Base-by-base conservation (phyloP, 768 basidiomycete genomes). In the Termitomyces sp. region DNA sequence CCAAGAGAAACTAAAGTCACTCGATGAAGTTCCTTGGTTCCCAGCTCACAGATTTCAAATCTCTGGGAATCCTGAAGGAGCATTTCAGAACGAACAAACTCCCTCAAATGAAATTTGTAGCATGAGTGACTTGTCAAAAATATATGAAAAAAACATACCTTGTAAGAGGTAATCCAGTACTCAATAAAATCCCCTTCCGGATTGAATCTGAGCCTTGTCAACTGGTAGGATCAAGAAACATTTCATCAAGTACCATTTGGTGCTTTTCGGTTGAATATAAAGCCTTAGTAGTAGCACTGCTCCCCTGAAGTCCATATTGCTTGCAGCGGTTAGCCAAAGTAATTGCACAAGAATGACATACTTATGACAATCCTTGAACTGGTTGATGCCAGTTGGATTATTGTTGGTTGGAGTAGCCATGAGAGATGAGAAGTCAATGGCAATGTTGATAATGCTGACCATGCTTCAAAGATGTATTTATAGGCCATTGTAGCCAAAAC, bases 11-110 rank as follows among this genome's bases (percentile, higher is more conserved):
- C 56, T 4, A 69, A 38, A 9, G 13, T 26, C 2, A 32, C 55
- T 10, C 64, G 46, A 32, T 60, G 54, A 10, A 71, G 55, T 40
- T 69, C 70, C 51, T 70, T 73, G 0, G 60, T 55, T 8, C 51
- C 59, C 2, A 70, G 72, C 40, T 71, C 65, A 5, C 65, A 48
- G 1, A 30, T 35, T 7, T 22, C 48, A 63, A 72, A 72, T 20
- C 63, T 68, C 20, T 66, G 64, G 26, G 53, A 60, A 40, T 68
- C 60, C 2, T 68, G 64, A 0, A 46, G 5, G 8, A 49, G 54
- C 70, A 71, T 70, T 41, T 62, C 58, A 7, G 14, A 46, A 14
- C 10, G 14, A 46, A 46, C 45, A 28, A 28, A 46, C 1, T 18
- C 6, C 14, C 24, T 46, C 2, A 28, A 28, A n/a, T n/a, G 9